Evolutionary conservation across 2,329 filamentous ascomycete species (phyloP).

Genomic region (Stenocarpella maydis): DNA sequence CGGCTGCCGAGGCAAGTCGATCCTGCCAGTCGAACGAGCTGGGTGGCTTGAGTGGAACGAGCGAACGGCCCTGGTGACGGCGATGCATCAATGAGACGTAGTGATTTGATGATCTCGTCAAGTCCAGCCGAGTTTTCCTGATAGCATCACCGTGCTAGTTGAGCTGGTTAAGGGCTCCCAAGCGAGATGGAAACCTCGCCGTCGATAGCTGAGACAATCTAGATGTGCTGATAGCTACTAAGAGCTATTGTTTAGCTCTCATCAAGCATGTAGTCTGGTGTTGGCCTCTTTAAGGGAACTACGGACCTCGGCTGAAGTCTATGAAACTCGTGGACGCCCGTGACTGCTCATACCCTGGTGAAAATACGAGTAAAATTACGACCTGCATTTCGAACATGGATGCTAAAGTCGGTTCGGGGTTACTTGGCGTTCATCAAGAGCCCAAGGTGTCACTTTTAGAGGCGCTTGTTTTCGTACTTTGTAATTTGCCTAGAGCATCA

Average conservation of each 20-base stretch:
- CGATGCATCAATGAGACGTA: neutral
- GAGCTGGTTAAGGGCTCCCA: neutral
- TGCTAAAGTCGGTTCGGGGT: no score
- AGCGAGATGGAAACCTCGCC: neutral
- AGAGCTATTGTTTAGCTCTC: neutral
- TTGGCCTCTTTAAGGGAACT: no score
- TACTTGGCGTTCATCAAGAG: no score
- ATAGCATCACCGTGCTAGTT: neutral
- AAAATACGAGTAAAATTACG: neutral
- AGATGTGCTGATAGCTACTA: neutral
- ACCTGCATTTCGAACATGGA: neutral
- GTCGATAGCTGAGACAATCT: neutral
- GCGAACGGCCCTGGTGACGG: neutral
- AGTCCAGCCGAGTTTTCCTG: neutral
- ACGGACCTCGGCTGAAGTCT: no score
- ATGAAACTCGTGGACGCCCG: neutral
- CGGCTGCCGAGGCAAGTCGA: neutral
- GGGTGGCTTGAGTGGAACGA: slow-evolving; percentile 20
- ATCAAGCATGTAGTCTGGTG: neutral
- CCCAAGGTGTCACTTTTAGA: no score
- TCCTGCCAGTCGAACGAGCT: slow-evolving; percentile 18
- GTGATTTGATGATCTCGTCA: neutral
- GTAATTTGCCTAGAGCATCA: no score
- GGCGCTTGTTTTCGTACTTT: no score
- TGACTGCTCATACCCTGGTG: neutral